Base-by-base conservation (phyloP, 2,329 filamentous ascomycete species). In the Emericellopsis atlantica region DNA sequence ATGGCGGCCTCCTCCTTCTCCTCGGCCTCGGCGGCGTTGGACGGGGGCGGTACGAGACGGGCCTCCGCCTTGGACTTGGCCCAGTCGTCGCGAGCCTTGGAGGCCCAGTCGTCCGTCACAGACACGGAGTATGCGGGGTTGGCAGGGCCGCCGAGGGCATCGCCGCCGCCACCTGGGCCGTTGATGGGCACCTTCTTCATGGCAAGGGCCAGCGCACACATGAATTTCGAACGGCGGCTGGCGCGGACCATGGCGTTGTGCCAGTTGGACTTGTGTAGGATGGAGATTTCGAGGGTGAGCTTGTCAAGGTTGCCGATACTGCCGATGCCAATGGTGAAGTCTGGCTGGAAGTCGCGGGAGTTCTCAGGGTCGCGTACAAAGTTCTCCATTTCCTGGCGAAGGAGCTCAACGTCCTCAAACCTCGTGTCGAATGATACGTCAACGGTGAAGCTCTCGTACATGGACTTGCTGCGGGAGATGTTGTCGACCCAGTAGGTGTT, bases 401-500 rank as follows among this genome's bases (percentile, higher is more conserved):
- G 72, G 8, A 87, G 69, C 56, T 95, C 86, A 45, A 96, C 76
- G 46, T 96, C 89, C 49, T 93, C 87, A 41, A 96, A 90, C 0
- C 73, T 76, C 0, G 92, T 96, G 51, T 88, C 87, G 55, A 84
- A 96, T 5, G 80, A 80, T 44, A 95, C 80, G 46, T 82, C 84
- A 40, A 96, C 68, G 10, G 81, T 76, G 40, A 96, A 72, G 40
- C 77, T 77, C 61, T 94, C 92, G 48, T 81, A 82, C 90, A 95
- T 95, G 37, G 88, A 81, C 59, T 87, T 89, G 56, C 84, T 90
- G 40, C 92, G 84, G 9, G 84, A 84, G 46, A 95, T 76, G 58
- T 98, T 98, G 59, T 96, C 90, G 42, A 98, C 81, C 84, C 88
- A 95, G n/a, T 89, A 66, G 40, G 77, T 82, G 68, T 96, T 96